phyloP scores from a whole-genome alignment of 2,329 filamentous ascomycete species.

The Trichoderma arundinaceum region DNA sequence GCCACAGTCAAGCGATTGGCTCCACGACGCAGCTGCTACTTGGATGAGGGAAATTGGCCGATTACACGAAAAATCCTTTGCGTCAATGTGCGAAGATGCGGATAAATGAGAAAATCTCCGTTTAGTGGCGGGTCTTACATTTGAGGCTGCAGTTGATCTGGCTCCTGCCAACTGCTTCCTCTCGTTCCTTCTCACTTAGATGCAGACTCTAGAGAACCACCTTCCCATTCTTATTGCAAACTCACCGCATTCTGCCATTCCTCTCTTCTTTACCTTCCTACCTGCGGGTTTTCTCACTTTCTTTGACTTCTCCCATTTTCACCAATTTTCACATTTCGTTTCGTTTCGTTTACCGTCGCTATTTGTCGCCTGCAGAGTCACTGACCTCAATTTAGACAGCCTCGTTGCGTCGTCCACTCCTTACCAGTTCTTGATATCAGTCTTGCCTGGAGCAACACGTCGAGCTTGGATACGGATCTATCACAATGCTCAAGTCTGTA shows the following conservation, averaged over 20 bases:
- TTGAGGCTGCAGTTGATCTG: slow-evolving; percentile 7
- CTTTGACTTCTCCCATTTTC: background rate
- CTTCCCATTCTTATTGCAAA: slow-evolving; percentile 1
- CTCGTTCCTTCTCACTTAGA: slow-evolving; percentile 7
- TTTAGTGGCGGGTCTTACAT: slow-evolving; percentile 5
- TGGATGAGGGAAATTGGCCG: slow-evolving; percentile 6
- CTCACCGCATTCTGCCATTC: slow-evolving; percentile 13
- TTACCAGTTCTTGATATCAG: slow-evolving; percentile 36
- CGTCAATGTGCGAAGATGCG: background rate
- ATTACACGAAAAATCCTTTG: slow-evolving; percentile 22
- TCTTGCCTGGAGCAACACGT: slow-evolving; percentile 30
- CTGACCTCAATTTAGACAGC: slow-evolving; percentile 41
- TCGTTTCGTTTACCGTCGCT: background rate
- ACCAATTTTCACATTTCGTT: slow-evolving; percentile 2
- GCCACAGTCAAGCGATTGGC: slow-evolving; percentile 30
- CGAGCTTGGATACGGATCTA: slow-evolving; percentile 38
- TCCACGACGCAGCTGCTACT: background rate
- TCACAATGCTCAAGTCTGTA: slow-evolving; percentile 45
- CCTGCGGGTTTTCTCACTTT: background rate
- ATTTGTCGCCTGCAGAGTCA: background rate
- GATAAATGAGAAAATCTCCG: slow-evolving; percentile 13
- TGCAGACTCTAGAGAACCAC: background rate
- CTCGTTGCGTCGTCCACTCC: slow-evolving; percentile 46
- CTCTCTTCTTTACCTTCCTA: background rate
- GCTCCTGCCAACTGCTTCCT: slow-evolving; percentile 15